Base-by-base conservation (phyloP, 2,329 filamentous ascomycete species). In the Blastomyces gilchristii region DNA sequence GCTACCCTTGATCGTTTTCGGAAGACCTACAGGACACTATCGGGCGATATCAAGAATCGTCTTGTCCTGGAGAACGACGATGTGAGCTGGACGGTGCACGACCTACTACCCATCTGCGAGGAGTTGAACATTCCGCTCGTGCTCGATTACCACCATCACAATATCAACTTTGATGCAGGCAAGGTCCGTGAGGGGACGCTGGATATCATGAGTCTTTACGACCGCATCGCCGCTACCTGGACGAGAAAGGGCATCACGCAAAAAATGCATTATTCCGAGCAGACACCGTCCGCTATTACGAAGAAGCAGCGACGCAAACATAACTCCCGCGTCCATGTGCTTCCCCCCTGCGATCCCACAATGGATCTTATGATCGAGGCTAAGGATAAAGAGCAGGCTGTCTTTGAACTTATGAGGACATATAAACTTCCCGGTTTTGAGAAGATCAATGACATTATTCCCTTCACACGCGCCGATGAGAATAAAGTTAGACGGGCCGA, bases 311-410 rank as follows among this genome's bases (percentile, higher is more conserved):
- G 92, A 37, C 83, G 93, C 64, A 97, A 96, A 75, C 93, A 97
- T 71, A 91, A 86, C 45, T 82, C 90, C 0, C 84, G 93, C 9
- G 91, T 96, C 1, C 82, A 82, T 67, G 89, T 86, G 0, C 76
- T 97, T 0, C 93, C 93, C 0, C 92, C 93, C 0, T 97, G 93
- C 69, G 81, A 86, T 3, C 79, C 84, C 0, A 86, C 88, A 41
- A 94, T 95, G 88, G 93, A 97, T 71, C 80, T 97, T n/a, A 97
- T 97, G 93, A 97, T 97, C 65, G 93, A 97, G 77, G 93, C 93
- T 58, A 97, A 97, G 74, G 93, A 97, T 72, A 97, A 97, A 75
- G 93, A 97, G 73, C 93, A 97, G 74, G 91, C 93, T 0, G 91
- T 97, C 0, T 96, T 97, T 69, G 91, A 96, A 67, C 81, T 97